Base-by-base conservation (phyloP, 164 flowering plant genomes). In the Macadamia tetraphylla region DNA sequence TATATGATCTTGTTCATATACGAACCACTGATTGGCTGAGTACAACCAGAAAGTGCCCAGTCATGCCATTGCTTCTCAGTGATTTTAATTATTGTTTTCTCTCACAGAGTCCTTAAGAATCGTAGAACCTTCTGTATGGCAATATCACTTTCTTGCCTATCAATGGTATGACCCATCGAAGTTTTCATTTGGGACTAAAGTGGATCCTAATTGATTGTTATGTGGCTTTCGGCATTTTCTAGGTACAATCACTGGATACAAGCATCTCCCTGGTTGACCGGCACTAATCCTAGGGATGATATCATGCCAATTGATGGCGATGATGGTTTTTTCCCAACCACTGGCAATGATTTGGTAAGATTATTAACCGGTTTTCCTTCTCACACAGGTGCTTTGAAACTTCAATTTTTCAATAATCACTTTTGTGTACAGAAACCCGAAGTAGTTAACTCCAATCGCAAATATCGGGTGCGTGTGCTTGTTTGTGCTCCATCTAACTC, bases 401-500 rank as follows among this genome's bases (percentile, higher is more conserved):
- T 44, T 63, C 35, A 55, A 40, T 63, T 29, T 14, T 69, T 71
- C 68, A 48, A 58, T 68, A 43, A 63, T 67, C 18, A 29, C 70
- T 57, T 14, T 51, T 11, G 55, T 71, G 48, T 74, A 65, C 77
- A 94, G 99, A 94, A 88, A 88, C 98, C 98, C 56, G 99, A 92
- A 81, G 87, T 86, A 60, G 84, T 92, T 61, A 84, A 82, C 67
- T 86, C 97, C 44, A 83, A 84, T 70, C 90, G 98, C 23, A 94
- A 88, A 74, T 88, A 92, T 78, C 94, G 99, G 71, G 87, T 86
- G 63, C 93, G 97, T 55, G 93, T 95, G 70, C 77, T 95, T 68
- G 98, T 95, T 56, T 95, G 99, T 82, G 99, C 99, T 66, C 99
- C 99, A 70, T 95, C 99, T 64, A 95, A 95, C 69, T 92, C 98